These are phyloP conservation scores for Wickerhamiella galacta DNA, from an alignment of 805 yeast genomes.

Conservation along the genomic window DNA sequence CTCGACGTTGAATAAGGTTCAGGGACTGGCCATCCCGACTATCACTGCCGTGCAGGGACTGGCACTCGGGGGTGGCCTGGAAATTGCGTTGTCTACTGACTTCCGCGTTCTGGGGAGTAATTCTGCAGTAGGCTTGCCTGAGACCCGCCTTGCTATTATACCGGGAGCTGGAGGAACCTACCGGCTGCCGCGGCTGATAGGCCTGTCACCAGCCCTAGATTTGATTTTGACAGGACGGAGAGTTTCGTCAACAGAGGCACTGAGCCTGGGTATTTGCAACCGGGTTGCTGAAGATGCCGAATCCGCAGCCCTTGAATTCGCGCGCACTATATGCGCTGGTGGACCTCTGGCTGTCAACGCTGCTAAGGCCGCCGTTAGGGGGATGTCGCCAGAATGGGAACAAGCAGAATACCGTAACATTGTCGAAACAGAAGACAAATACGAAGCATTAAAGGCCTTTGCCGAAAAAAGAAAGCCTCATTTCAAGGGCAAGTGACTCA, in stretches of 20 bases:
- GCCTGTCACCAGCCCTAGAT: slow-evolving; percentile 28
- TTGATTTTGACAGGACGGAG: slow-evolving; percentile 25
- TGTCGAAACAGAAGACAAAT: slow-evolving; percentile 21
- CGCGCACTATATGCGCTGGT: slow-evolving; percentile 16
- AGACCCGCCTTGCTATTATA: slow-evolving; percentile 28
- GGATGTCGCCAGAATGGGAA: slow-evolving; percentile 16
- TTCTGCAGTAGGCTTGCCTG: slow-evolving; percentile 28
- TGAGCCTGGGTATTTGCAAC: slow-evolving; percentile 24
- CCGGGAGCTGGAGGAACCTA: slow-evolving; percentile 31
- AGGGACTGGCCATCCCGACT: slow-evolving; percentile 24
- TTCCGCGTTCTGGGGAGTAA: slow-evolving; percentile 23
- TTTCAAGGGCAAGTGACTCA: slow-evolving; percentile 13
- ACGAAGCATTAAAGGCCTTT: slow-evolving; percentile 26
- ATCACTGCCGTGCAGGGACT: slow-evolving; percentile 29
- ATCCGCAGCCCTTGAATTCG: slow-evolving; percentile 15
- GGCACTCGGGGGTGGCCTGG: slow-evolving; percentile 32
- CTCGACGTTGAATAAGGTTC: slow-evolving; percentile 19
- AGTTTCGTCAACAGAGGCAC: slow-evolving; percentile 24
- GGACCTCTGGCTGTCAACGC: slow-evolving; percentile 19
- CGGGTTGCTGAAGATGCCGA: slow-evolving; percentile 14
- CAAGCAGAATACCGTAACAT: slow-evolving; percentile 14
- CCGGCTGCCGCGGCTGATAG: slow-evolving; percentile 26
- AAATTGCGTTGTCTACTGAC: slow-evolving; percentile 27
- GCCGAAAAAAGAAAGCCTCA: slow-evolving; percentile 23
- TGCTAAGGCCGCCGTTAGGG: slow-evolving; percentile 18